phyloP scores from a whole-genome alignment of 768 basidiomycete species.

The Lactarius tabidus region DNA sequence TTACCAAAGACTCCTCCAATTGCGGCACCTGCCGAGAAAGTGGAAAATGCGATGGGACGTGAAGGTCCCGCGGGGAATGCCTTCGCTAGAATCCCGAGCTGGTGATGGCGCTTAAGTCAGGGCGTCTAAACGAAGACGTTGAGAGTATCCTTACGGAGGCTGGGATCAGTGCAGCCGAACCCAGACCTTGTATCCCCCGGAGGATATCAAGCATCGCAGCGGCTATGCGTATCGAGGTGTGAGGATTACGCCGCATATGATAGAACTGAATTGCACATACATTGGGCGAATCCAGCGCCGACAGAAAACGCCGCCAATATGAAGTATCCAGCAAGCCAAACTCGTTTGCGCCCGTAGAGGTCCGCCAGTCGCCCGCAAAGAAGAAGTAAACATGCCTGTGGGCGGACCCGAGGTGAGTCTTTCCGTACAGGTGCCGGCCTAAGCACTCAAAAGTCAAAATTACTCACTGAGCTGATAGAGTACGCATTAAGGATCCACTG shows the following conservation, averaged over 20 bases:
- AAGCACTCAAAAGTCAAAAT: background rate
- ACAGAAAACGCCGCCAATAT: conserved; percentile 55
- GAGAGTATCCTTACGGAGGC: conserved; percentile 48
- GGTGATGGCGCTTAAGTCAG: background rate
- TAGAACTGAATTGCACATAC: conserved; percentile 30
- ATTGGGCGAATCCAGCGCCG: conserved; percentile 59
- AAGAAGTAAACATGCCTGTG: conserved; percentile 74
- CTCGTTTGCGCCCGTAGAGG: conserved; percentile 67
- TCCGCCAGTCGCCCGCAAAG: conserved; percentile 79
- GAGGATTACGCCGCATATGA: background rate
- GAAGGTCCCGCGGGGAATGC: conserved; percentile 65
- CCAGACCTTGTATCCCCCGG: conserved; percentile 78
- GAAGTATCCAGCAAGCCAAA: conserved; percentile 57
- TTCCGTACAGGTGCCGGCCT: no score
- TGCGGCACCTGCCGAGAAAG: conserved; percentile 82
- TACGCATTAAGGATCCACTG: conserved; percentile 71
- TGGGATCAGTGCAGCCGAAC: conserved; percentile 70
- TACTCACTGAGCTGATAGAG: conserved; percentile 58
- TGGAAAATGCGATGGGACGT: conserved; percentile 74
- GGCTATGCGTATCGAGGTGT: conserved; percentile 35
- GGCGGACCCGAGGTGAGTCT: background rate
- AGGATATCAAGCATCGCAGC: conserved; percentile 61
- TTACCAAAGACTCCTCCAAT: conserved; percentile 71
- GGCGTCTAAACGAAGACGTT: conserved; percentile 8
- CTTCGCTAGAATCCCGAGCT: conserved; percentile 81